Evolutionary conservation across 345 rosid genomes (phyloP).

Genomic region (Jatropha curcas): DNA sequence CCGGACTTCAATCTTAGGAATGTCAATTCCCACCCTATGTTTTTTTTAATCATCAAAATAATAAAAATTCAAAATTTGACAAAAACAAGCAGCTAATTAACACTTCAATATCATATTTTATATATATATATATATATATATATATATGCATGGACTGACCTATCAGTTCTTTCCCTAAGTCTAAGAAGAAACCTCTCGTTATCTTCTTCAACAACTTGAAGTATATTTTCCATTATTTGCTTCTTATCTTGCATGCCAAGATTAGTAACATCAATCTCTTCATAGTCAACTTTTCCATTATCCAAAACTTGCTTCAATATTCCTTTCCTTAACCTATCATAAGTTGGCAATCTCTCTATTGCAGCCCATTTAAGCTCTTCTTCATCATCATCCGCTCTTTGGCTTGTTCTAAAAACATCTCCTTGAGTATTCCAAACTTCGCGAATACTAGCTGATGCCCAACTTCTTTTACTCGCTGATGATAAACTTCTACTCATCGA

Average conservation of each 20-base stretch:
- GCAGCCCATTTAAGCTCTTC: constrained; percentile 65
- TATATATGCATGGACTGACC: too few relatives aligned
- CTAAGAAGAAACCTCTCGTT: constrained; percentile 49
- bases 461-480: constrained; percentile 33
- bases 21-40: constrained; percentile 52
- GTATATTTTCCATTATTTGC: constrained; percentile 39
- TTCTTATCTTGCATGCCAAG: constrained; percentile 45
- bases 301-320: constrained; percentile 40
- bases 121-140: too few relatives aligned
- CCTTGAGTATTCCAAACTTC: constrained; percentile 45
- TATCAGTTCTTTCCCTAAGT: constrained; percentile 52
- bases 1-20: constrained; percentile 53
- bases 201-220: constrained; percentile 58
- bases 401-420: constrained; percentile 40
- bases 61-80: background rate
- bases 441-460: constrained; percentile 45
- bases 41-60: background rate
- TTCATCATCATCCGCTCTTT: constrained; percentile 41
- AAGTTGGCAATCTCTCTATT: constrained; percentile 59
- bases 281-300: constrained; percentile 37
- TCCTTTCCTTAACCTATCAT: constrained; percentile 45
- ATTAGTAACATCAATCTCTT: constrained; percentile 46
- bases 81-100: too few relatives aligned
- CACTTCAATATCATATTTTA: too few relatives aligned
- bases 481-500: constrained; percentile 41